These are phyloP conservation scores for Puccinia novopanici DNA, from an alignment of 1,284 basidiomycete genomes.

Conservation along the genomic window DNA sequence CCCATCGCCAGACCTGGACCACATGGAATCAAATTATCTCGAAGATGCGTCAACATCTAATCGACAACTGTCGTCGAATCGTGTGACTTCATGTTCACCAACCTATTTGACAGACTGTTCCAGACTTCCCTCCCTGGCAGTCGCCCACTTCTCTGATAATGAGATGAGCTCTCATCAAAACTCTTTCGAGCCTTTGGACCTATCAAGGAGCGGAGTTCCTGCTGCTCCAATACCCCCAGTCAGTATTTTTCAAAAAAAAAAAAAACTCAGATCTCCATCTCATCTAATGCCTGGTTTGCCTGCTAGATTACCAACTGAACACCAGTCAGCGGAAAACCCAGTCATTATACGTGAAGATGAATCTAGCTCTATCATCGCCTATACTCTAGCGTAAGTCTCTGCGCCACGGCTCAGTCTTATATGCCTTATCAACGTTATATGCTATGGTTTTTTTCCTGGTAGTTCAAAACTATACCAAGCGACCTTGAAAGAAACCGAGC, in stretches of 20 bases:
- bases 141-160: slow-evolving; percentile 60
- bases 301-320: slow-evolving; percentile 48
- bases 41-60: slow-evolving; percentile 49
- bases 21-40: slow-evolving; percentile 28
- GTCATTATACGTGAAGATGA: slow-evolving; percentile 97
- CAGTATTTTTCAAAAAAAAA: slow-evolving; percentile 52
- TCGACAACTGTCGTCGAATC: slow-evolving; percentile 47
- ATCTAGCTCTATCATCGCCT: slow-evolving; percentile 94
- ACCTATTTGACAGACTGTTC: slow-evolving; percentile 26
- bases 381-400: slow-evolving; percentile 66
- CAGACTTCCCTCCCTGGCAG: slow-evolving; percentile 54
- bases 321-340: slow-evolving; percentile 86
- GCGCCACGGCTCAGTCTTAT: neutral
- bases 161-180: slow-evolving; percentile 69
- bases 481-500: slow-evolving; percentile 64
- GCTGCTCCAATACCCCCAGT: slow-evolving; percentile 65
- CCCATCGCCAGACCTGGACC: slow-evolving; percentile 42
- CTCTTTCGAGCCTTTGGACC: slow-evolving; percentile 70
- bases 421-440: neutral
- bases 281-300: slow-evolving; percentile 1
- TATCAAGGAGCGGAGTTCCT: slow-evolving; percentile 64
- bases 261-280: neutral
- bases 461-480: slow-evolving; percentile 65
- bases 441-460: slow-evolving; percentile 60
- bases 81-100: slow-evolving; percentile 39